phyloP scores from a whole-genome alignment of 257 asterid genomes.

The Phtheirospermum japonicum region DNA sequence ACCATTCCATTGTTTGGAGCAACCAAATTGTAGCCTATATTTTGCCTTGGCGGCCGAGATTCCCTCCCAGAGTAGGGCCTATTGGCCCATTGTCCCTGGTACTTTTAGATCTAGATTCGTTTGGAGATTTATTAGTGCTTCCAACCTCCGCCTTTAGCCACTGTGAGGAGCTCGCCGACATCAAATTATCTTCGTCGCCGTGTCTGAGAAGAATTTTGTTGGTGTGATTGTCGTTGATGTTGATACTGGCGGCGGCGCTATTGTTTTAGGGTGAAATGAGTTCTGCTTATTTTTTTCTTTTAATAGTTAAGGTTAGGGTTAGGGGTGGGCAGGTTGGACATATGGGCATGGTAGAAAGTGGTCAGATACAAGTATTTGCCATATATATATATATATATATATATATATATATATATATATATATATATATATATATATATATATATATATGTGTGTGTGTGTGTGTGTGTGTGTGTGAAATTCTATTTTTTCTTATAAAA shows the following conservation, averaged over 20 bases:
- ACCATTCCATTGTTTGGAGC: conserved; percentile 72
- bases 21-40: conserved; percentile 68
- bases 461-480: no score
- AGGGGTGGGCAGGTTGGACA: no score
- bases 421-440: no score
- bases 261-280: no score
- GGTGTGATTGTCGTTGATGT: conserved; percentile 22
- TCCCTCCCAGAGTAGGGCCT: conserved; percentile 91
- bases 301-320: no score
- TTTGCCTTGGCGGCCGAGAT: conserved; percentile 65
- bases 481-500: no score
- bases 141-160: conserved; percentile 89
- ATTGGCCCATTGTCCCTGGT: conserved; percentile 83
- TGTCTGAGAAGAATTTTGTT: conserved; percentile 26
- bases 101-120: conserved; percentile 64
- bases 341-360: no score
- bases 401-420: no score
- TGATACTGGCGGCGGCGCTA: background rate
- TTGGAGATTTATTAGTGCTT: conserved; percentile 61
- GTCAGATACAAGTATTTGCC: no score
- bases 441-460: no score
- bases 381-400: no score
- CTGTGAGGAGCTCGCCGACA: conserved; percentile 54
- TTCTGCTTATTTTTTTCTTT: no score
- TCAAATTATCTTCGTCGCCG: conserved; percentile 41